Evolutionary conservation across 306 rosid species (phyloP), one percentile per base, ranked within the genome.

Genomic region (Mimosa pudica): DNA sequence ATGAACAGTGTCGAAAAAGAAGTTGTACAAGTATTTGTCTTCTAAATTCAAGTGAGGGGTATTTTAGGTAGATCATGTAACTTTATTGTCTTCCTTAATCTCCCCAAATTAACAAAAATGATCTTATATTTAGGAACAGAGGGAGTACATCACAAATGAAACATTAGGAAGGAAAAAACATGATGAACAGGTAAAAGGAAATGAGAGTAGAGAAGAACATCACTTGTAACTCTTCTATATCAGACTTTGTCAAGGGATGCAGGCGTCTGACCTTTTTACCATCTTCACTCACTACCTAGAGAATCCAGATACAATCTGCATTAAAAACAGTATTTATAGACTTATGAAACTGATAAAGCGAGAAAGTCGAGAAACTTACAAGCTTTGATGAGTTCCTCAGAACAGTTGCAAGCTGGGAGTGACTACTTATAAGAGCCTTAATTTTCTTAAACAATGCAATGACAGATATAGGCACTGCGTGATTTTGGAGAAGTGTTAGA

Each of bases 401-500:
- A 82, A 89, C 80, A 83, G 83, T 89, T n/a, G 98, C 97, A 81
- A 95, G 94, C 78, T 92, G 98, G 74, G 93, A 87, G 79, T 93
- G 89, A 77, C 88, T 85, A 78, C 71, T 86, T 81, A 89, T 67
- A 30, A 91, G 94, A 76, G 97, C 92, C 90, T 95, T 95, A 71
- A 95, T 95, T 93, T 95, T 95, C 94, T 95, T 95, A 89, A 95
- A 95, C 77, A 98, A 95, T 81, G 97, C 97, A 84, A 95, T 97
- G 80, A 95, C 94, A 71, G 93, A 89, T 80, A 93, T 89, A 20
- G 98, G 98, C 89, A 95, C 98, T 95, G 74, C 80, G 82, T 6
- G 65, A 79, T 82, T 73, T 80, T 63, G 76, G 80, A 70, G 74
- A 84, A 75, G 48, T 35, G 76, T 82, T 64, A 76, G 83, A 81